Base-by-base conservation (phyloP, 2,329 filamentous ascomycete species). In the Colletotrichum sp. region DNA sequence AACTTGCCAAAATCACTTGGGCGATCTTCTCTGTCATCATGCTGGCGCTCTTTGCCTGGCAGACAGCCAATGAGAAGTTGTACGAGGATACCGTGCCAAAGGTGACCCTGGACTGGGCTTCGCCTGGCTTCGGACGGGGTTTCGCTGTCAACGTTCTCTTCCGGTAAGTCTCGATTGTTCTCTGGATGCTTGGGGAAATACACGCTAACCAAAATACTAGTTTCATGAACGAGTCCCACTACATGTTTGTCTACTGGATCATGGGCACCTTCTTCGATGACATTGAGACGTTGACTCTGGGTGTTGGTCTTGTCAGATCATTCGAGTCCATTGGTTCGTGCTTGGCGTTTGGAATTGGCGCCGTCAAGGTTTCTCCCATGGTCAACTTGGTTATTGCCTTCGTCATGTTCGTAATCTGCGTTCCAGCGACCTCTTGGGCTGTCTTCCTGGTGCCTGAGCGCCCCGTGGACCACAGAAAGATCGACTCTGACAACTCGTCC, bases 191-290 rank as follows among this genome's bases (percentile, higher is more conserved):
- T 6, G 1, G 5, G 13, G 5, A 3, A 59, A 21, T 2, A 21
- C 28, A 59, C 0, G n/a, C 71, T 80, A 8, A 79, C 72, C 49
- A 9, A 39, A 5, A 1, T 18, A 3, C 0, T 2, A 84, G 81
- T 12, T 89, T 90, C 79, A 85, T 89, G 81, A 89, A 90, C 73
- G 89, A 90, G 77, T 87, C 86, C 0, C 86, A 89, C 59, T 87
- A 87, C 78, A 89, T 89, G 82, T 89, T 89, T 71, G 86, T 89
- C 1, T 90, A 89, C 80, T 90, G 88, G 87, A 80, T 89, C 16
- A 82, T 90, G 2, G 89, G 87, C 4, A 84, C 87, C 3, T 90
- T 89, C 80, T 88, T 89, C 75, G 84, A 88, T 73, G 88, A 90
- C 65, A 81, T 90, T 8, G 87, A 89, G 78, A 89, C 88, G 0